These are phyloP conservation scores for Entophlyctis helioformis DNA, from an alignment of 192 early-diverging fungal species.

Conservation along the genomic window DNA sequence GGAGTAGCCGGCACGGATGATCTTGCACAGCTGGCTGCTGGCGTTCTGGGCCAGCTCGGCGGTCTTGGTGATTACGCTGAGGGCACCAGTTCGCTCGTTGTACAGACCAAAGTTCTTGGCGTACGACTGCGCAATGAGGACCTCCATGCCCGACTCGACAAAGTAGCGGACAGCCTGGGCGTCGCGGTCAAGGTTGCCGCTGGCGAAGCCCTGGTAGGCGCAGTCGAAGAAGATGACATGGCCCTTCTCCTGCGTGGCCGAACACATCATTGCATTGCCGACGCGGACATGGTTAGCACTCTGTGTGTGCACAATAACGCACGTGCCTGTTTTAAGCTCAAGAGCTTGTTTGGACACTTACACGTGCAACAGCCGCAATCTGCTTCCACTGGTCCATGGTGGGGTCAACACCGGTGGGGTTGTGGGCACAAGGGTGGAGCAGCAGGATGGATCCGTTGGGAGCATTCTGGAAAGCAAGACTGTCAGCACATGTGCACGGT, in stretches of 20 bases:
- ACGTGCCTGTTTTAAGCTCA: too few relatives aligned
- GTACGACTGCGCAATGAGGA: slow-evolving; percentile 85
- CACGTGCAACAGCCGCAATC: slow-evolving; percentile 73
- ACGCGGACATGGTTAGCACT: not conserved
- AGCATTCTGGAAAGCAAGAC: slow-evolving; percentile 34
- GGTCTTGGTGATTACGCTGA: slow-evolving; percentile 59
- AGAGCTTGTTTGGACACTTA: not conserved
- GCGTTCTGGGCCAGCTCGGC: slow-evolving; percentile 42
- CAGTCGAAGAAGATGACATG: slow-evolving; percentile 97
- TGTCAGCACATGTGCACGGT: not conserved
- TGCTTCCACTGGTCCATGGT: slow-evolving; percentile 85
- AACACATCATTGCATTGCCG: not conserved
- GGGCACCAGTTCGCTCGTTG: slow-evolving; percentile 76
- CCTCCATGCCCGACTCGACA: slow-evolving; percentile 80
- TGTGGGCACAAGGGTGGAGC: slow-evolving; percentile 96
- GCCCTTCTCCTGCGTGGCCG: slow-evolving; percentile 29
- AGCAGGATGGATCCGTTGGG: slow-evolving; percentile 72
- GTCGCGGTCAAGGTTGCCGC: slow-evolving; percentile 81
- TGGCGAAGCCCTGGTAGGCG: slow-evolving; percentile 98
- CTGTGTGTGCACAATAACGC: not conserved
- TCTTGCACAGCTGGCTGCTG: slow-evolving; percentile 70
- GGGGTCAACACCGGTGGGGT: slow-evolving; percentile 98
- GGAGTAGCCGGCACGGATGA: slow-evolving; percentile 77
- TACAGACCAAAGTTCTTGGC: slow-evolving; percentile 99
- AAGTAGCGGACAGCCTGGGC: slow-evolving; percentile 90